Conservation (phyloP, 306 rosid genomes). For the Lablab purpureus region DNA sequence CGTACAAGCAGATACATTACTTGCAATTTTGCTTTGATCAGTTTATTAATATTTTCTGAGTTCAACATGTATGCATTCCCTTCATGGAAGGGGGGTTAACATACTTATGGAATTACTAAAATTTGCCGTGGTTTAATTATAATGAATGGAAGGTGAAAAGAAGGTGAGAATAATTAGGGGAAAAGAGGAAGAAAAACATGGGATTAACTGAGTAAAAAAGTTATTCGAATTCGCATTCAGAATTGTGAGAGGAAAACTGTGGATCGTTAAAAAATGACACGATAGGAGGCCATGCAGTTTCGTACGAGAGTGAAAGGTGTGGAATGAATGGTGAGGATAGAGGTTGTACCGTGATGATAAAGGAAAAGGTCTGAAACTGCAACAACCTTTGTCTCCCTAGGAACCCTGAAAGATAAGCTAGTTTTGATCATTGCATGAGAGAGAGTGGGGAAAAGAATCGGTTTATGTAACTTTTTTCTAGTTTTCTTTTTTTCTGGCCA, state of each 20-base stretch:
- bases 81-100: too few species aligned
- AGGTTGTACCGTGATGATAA: slow-evolving; percentile 16
- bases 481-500: neutral
- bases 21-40: neutral
- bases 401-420: slow-evolving; percentile 41
- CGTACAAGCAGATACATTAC: neutral
- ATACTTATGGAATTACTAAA: neutral
- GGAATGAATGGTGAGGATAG: slow-evolving; percentile 43
- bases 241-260: neutral
- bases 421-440: slow-evolving; percentile 29
- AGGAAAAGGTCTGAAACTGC: slow-evolving; percentile 34
- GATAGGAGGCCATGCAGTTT: slow-evolving; percentile 29
- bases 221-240: neutral
- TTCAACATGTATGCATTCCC: too few species aligned
- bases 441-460: neutral
- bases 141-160: neutral
- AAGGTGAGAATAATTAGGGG: neutral
- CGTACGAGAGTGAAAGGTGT: neutral
- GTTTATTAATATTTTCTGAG: too few species aligned
- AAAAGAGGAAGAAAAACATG: neutral
- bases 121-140: too few species aligned
- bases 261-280: neutral
- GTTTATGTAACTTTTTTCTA: slow-evolving; percentile 12
- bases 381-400: slow-evolving; percentile 39
- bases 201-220: neutral